These are phyloP conservation scores for Neckera pumila DNA, from an alignment of 225 moss, liverwort and hornwort genomes.

Conservation along the genomic window DNA sequence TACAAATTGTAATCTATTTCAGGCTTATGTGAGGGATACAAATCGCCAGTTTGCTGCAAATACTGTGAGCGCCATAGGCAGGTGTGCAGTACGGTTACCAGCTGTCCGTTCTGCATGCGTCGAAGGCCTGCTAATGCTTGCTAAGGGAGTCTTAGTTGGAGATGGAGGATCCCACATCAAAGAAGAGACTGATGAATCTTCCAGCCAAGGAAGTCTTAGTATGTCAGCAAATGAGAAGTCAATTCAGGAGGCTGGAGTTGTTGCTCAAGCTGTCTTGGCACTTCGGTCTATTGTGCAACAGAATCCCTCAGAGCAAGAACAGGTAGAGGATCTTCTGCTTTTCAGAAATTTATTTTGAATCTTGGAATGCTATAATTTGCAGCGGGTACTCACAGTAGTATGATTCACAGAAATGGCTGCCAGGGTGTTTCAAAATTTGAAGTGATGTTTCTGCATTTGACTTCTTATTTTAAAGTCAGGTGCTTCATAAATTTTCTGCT, in stretches of 20 bases:
- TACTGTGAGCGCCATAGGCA: slow-evolving; percentile 89
- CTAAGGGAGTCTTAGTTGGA: slow-evolving; percentile 46
- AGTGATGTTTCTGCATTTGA: not conserved
- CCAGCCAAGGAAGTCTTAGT: slow-evolving; percentile 9
- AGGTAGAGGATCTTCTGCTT: slow-evolving; percentile 29
- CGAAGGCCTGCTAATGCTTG: slow-evolving; percentile 73
- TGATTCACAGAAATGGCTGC: not conserved
- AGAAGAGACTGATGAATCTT: slow-evolving; percentile 20
- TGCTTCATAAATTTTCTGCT: not conserved
- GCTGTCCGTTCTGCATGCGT: slow-evolving; percentile 77
- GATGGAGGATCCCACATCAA: slow-evolving; percentile 20
- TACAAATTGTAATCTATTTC: not conserved
- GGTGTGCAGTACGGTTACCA: slow-evolving; percentile 78
- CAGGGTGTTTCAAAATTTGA: not conserved
- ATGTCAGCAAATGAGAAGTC: slow-evolving; percentile 28
- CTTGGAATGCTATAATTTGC: not conserved
- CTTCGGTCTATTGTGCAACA: slow-evolving; percentile 81
- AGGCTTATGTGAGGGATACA: slow-evolving; percentile 83
- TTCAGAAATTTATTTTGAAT: not conserved
- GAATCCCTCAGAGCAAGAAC: slow-evolving; percentile 66
- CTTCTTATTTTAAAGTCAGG: not conserved
- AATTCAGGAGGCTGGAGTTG: slow-evolving; percentile 74
- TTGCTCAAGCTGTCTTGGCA: slow-evolving; percentile 78
- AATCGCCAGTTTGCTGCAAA: slow-evolving; percentile 91
- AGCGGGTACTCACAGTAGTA: not conserved